A percentile compares a stretch with the other conserved stretches of the same genome.
Evolutionary conservation across 108 stramenopile species (phyloP).

Genomic region (Skeletonema grethae): DNA sequence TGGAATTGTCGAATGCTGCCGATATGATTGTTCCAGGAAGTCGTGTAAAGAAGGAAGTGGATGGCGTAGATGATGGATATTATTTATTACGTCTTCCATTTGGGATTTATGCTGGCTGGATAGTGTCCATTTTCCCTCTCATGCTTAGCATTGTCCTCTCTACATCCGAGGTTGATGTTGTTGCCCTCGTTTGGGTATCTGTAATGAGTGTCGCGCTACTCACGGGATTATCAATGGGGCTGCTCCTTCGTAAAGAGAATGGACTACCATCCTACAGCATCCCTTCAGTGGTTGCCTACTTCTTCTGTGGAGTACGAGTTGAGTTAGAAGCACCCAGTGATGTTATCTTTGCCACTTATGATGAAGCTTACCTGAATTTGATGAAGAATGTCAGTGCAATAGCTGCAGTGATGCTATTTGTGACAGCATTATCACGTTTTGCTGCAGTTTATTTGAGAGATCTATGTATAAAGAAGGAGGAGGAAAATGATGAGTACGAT

Average conservation of each 20-base stretch:
- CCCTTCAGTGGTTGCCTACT: slow-evolving; percentile 33
- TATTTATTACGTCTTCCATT: slow-evolving; percentile 46
- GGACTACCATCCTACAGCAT: slow-evolving; percentile 33
- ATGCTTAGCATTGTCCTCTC: slow-evolving; percentile 38
- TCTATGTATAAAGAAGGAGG: slow-evolving; percentile 7
- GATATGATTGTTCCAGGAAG: not conserved
- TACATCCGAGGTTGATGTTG: not conserved
- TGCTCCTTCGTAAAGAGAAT: slow-evolving; percentile 29
- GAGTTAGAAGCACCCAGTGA: slow-evolving; percentile 28
- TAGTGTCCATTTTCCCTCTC: slow-evolving; percentile 24
- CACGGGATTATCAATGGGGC: slow-evolving; percentile 38
- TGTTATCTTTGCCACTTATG: slow-evolving; percentile 14
- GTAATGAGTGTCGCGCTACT: slow-evolving; percentile 27
- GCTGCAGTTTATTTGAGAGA: slow-evolving; percentile 36
- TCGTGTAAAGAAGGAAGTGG: not conserved
- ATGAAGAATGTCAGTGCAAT: slow-evolving; percentile 37
- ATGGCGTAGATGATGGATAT: slow-evolving; percentile 22
- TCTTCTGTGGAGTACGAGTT: slow-evolving; percentile 23
- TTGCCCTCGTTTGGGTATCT: slow-evolving; percentile 26
- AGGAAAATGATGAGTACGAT: slow-evolving; percentile 10
- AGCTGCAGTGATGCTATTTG: slow-evolving; percentile 14
- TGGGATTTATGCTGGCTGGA: slow-evolving; percentile 44
- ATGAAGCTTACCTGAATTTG: slow-evolving; percentile 31
- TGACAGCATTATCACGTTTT: slow-evolving; percentile 28
- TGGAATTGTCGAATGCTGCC: not conserved